Base-by-base conservation (phyloP, 78 protist species). In the Polysphondylium violaceum region DNA sequence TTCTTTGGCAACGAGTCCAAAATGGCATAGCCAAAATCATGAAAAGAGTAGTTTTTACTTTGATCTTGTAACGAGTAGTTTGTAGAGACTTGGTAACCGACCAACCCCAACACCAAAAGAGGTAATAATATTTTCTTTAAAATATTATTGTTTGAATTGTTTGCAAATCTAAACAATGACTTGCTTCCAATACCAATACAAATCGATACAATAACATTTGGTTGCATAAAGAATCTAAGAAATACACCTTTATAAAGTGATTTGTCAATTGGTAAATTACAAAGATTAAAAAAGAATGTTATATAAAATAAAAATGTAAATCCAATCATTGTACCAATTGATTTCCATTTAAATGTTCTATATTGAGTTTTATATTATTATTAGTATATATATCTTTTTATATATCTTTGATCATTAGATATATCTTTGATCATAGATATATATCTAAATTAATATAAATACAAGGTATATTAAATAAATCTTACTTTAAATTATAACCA, bases 211-310 rank as follows among this genome's bases (percentile, higher is more conserved):
- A 83, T 33, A 1, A 83, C 91, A 69, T 83, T 83, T 40, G 91
- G 91, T 83, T 83, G 91, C 91, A 83, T 83, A 43, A 83, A 83
- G 65, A 83, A 83, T 69, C 91, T 51, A 8, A 69, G 43, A 56
- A 83, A 83, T 56, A 83, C 91, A 83, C 91, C 91, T 33, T 73
- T 69, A 40, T 69, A 83, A 16, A 83, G 36, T 83, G 91, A 72
- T 58, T 83, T 83, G 16, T 83, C 91, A 58, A 83, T 83, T 68
- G 91, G 91, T 38, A 83, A 56, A 69, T 83, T 83, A 69, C 91
- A 87, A 38, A 87, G 79, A 61, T 74, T 73, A 27, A 87, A 87
- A 41, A 76, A 76, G 75, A 87, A 87, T 53, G 86, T 76, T n/a
- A 87, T 68, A 67, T 76, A 87, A 59, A 74, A 87, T 47, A 61